Evolutionary conservation across 805 yeast species (phyloP).

Genomic region (Lachancea dasiensis): DNA sequence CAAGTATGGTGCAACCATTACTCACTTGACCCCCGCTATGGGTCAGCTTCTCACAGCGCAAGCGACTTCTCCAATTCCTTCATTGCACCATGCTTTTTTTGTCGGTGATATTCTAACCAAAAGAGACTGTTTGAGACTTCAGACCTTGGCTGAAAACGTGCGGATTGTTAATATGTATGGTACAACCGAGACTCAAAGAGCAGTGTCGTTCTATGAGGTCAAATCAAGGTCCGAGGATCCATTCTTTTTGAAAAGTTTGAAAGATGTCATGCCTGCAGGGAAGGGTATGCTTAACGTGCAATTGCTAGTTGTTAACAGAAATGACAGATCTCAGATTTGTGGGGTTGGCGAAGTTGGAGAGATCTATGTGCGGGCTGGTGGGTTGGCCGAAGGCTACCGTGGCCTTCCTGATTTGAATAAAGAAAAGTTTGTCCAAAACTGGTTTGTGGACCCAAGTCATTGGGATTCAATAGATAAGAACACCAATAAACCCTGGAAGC

Average conservation of each 20-base stretch:
- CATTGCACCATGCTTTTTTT: slow-evolving; percentile 91
- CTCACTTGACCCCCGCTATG: slow-evolving; percentile 99
- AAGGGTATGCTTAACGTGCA: slow-evolving; percentile 96
- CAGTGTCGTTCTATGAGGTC: slow-evolving; percentile 91
- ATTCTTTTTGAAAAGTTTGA: slow-evolving; percentile 69
- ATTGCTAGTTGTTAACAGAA: slow-evolving; percentile 84
- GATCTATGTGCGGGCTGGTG: slow-evolving; percentile 96
- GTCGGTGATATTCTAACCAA: slow-evolving; percentile 97
- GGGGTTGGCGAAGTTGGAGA: slow-evolving; percentile 99
- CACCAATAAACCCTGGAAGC: slow-evolving; percentile 56
- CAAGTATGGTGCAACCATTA: slow-evolving; percentile 83
- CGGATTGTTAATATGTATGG: slow-evolving; percentile 97
- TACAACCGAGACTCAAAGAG: slow-evolving; percentile 98
- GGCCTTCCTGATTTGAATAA: slow-evolving; percentile 83
- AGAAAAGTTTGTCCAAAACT: slow-evolving; percentile 81
- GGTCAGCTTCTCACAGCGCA: slow-evolving; percentile 96
- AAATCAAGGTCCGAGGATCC: slow-evolving; percentile 65
- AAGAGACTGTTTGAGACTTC: slow-evolving; percentile 92
- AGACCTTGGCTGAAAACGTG: slow-evolving; percentile 85
- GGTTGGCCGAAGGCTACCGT: slow-evolving; percentile 93
- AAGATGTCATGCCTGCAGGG: slow-evolving; percentile 98
- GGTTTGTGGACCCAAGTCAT: slow-evolving; percentile 70
- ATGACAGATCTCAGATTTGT: slow-evolving; percentile 83
- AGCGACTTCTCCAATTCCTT: slow-evolving; percentile 80
- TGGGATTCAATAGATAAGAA: slow-evolving; percentile 56